Evolutionary conservation across 352 stramenopile genomes (phyloP).

Genomic region (Phytophthora citricola): DNA sequence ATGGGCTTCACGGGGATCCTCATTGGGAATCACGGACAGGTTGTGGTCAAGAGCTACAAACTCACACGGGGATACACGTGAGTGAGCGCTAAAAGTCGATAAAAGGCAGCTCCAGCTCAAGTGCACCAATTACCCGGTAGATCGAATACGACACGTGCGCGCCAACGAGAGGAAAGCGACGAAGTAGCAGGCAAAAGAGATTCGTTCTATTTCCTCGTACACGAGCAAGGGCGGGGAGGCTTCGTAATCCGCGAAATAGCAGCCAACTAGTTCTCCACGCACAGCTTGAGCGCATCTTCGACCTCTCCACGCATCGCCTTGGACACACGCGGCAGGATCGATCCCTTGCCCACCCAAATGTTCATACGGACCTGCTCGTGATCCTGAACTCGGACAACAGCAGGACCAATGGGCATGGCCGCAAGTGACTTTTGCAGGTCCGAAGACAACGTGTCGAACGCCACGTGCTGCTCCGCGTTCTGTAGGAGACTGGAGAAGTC

Average conservation of each 20-base stretch:
- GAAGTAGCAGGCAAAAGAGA: slow-evolving; percentile 60
- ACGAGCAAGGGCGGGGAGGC: slow-evolving; percentile 31
- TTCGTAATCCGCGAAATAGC: slow-evolving; percentile 14
- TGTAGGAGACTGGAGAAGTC: slow-evolving; percentile 63
- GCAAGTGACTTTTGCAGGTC: slow-evolving; percentile 44
- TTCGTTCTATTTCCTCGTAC: slow-evolving; percentile 85
- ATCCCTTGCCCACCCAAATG: slow-evolving; percentile 77
- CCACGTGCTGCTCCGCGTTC: slow-evolving; percentile 59
- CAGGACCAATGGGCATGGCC: slow-evolving; percentile 56
- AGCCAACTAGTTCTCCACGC: slow-evolving; percentile 19
- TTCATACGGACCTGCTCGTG: slow-evolving; percentile 69
- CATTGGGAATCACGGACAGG: slow-evolving; percentile 64
- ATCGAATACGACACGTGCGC: background rate
- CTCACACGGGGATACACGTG: slow-evolving; percentile 59
- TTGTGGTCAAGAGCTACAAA: slow-evolving; percentile 53
- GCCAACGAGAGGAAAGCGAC: slow-evolving; percentile 20
- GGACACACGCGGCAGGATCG: slow-evolving; percentile 79
- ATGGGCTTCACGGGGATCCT: slow-evolving; percentile 64
- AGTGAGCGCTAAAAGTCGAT: slow-evolving; percentile 5
- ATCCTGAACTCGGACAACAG: slow-evolving; percentile 52
- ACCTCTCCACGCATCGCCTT: slow-evolving; percentile 70
- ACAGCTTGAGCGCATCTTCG: slow-evolving; percentile 47
- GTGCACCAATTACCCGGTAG: slow-evolving; percentile 19
- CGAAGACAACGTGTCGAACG: slow-evolving; percentile 52
- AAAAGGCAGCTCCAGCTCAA: slow-evolving; percentile 7